A percentile compares a stretch with the other conserved stretches of the same genome.
phyloP scores from a whole-genome alignment of 331 rosid genomes.

The Spiraea crenata region DNA sequence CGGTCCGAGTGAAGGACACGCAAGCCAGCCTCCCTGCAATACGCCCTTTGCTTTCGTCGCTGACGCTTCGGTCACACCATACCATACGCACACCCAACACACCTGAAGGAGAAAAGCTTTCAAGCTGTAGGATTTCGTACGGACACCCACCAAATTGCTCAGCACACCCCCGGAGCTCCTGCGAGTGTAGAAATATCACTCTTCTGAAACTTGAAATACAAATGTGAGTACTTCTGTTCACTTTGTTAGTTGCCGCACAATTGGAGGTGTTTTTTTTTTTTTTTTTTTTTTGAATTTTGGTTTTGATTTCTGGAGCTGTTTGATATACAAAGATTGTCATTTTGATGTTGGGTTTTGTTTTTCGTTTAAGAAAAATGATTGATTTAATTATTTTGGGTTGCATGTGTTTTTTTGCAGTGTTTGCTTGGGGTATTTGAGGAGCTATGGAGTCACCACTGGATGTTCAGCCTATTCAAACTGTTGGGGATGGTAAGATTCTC shows the following conservation, averaged over 20 bases:
- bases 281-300: neutral
- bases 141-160: neutral
- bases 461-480: conserved; percentile 14
- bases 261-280: neutral
- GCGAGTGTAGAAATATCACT: neutral
- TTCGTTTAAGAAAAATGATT: neutral
- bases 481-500: neutral
- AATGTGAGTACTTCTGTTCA: conserved; percentile 2
- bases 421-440: neutral
- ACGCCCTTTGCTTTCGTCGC: neutral
- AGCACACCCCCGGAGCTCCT: no score
- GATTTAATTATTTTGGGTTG: neutral
- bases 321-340: neutral
- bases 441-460: conserved; percentile 38
- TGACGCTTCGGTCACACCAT: neutral
- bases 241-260: neutral
- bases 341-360: neutral
- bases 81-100: no score
- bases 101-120: no score
- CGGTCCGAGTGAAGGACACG: neutral
- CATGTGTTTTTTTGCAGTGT: conserved; percentile 15
- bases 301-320: neutral
- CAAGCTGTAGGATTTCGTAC: neutral
- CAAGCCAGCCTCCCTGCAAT: neutral
- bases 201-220: neutral